phyloP scores from a whole-genome alignment of 495 filamentous ascomycete species.

The Annulohypoxylon stygium region DNA sequence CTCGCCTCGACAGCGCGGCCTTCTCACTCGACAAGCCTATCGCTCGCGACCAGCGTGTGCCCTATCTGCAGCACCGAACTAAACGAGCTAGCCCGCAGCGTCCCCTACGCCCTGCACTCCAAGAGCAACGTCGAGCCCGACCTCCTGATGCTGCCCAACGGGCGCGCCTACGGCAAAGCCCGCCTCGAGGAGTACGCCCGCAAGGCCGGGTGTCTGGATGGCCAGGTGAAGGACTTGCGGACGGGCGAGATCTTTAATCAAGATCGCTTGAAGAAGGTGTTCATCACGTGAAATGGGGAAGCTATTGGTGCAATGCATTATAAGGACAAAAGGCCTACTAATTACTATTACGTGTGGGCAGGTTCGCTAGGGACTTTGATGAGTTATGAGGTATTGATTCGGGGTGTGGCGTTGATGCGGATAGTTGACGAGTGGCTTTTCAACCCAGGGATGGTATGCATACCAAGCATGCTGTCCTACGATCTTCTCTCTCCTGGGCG shows the following conservation, averaged over 20 bases:
- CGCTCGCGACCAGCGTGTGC: slow-evolving; percentile 70
- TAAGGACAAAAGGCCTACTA: not conserved
- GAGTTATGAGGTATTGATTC: not conserved
- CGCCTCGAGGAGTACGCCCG: slow-evolving; percentile 79
- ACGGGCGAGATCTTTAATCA: slow-evolving; percentile 74
- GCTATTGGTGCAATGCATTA: too few species aligned
- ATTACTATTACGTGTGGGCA: not conserved
- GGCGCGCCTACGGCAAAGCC: slow-evolving; percentile 83
- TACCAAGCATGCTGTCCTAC: too few species aligned
- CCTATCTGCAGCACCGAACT: slow-evolving; percentile 96
- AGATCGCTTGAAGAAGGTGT: slow-evolving; percentile 84
- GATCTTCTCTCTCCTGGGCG: not conserved
- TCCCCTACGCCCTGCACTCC: slow-evolving; percentile 94
- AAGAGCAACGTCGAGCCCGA: slow-evolving; percentile 93
- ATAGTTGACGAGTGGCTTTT: not conserved
- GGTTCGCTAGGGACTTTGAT: not conserved
- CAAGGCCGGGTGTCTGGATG: slow-evolving; percentile 74
- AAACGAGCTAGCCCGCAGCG: slow-evolving; percentile 86
- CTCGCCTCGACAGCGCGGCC: slow-evolving; percentile 50
- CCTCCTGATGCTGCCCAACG: slow-evolving; percentile 87
- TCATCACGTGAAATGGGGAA: slow-evolving; percentile 67
- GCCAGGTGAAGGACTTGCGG: slow-evolving; percentile 84
- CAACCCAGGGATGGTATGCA: not conserved
- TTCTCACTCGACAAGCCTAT: slow-evolving; percentile 54
- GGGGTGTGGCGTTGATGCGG: not conserved